phyloP scores from a whole-genome alignment of 1,284 basidiomycete species.

The Anthracocystis panici-leucophaei region DNA sequence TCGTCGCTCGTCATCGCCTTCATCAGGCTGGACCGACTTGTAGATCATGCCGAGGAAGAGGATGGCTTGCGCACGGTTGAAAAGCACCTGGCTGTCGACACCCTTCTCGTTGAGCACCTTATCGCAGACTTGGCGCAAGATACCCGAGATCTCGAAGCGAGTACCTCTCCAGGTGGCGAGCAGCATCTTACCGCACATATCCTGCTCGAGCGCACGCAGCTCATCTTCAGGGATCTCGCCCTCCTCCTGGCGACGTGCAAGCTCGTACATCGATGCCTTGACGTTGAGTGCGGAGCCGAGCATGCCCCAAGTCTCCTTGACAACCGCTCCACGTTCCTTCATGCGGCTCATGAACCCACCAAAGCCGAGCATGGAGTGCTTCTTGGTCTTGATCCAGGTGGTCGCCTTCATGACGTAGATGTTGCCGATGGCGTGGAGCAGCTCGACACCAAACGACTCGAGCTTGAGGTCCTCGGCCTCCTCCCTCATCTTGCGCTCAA shows the following conservation, averaged over 20 bases:
- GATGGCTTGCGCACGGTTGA: slow-evolving; percentile 65
- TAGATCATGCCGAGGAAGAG: slow-evolving; percentile 67
- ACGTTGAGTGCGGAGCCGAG: slow-evolving; percentile 74
- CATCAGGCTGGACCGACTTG: slow-evolving; percentile 65
- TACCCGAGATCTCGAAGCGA: slow-evolving; percentile 63
- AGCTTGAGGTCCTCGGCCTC: slow-evolving; percentile 97
- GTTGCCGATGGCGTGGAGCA: slow-evolving; percentile 73
- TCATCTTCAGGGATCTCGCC: slow-evolving; percentile 83
- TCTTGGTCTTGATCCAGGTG: slow-evolving; percentile 82
- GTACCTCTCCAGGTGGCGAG: slow-evolving; percentile 63
- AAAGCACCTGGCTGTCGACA: slow-evolving; percentile 62
- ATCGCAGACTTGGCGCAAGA: slow-evolving; percentile 65
- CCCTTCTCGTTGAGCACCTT: slow-evolving; percentile 68
- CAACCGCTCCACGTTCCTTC: slow-evolving; percentile 87
- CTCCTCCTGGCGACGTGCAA: slow-evolving; percentile 88
- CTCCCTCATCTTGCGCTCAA: slow-evolving; percentile 80
- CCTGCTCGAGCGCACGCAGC: slow-evolving; percentile 84
- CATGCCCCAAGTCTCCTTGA: slow-evolving; percentile 72
- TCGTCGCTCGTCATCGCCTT: slow-evolving; percentile 66
- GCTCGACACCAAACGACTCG: slow-evolving; percentile 97
- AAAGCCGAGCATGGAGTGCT: slow-evolving; percentile 81
- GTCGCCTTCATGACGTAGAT: slow-evolving; percentile 94
- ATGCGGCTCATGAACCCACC: slow-evolving; percentile 92
- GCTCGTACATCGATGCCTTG: slow-evolving; percentile 78
- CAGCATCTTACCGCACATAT: slow-evolving; percentile 85